phyloP scores from a whole-genome alignment of 176 grass and related monocot genomes.

The Zizania latifolia region DNA sequence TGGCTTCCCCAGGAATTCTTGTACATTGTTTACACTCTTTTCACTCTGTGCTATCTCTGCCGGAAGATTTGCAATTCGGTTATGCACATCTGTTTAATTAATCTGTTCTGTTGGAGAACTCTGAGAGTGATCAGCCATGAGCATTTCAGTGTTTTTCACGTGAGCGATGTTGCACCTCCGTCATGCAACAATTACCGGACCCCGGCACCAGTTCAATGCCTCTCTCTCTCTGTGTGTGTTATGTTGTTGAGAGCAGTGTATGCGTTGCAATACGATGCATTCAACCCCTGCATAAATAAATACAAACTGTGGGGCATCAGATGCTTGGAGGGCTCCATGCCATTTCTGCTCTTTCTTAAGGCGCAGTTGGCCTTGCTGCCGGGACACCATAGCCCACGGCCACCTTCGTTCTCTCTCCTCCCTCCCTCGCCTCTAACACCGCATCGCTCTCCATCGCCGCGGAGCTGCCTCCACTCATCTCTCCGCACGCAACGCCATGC shows the following conservation, averaged over 20 bases:
- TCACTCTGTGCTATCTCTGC: neutral
- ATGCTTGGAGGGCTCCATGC: conserved; percentile 4
- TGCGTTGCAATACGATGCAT: neutral
- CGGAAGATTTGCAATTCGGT: neutral
- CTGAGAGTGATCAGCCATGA: neutral
- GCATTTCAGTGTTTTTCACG: neutral
- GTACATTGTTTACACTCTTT: neutral
- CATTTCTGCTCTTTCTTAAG: conserved; percentile 26
- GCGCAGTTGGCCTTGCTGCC: conserved; percentile 10
- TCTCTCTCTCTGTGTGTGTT: neutral
- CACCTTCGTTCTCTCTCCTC: neutral
- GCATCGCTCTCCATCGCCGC: neutral
- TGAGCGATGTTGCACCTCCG: neutral
- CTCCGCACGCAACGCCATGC: neutral
- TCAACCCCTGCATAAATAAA: conserved; percentile 1
- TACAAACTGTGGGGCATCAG: neutral
- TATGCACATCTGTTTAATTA: neutral
- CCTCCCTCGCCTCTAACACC: too few species aligned
- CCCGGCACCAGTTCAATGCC: neutral
- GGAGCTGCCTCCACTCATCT: neutral
- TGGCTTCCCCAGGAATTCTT: neutral
- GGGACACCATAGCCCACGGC: neutral
- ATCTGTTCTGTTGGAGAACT: neutral
- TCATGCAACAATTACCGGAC: neutral
- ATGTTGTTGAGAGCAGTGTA: neutral